These are phyloP conservation scores for Spencermartinsiella ligniputridi DNA, from an alignment of 1,139 yeast species.

Conservation along the genomic window DNA sequence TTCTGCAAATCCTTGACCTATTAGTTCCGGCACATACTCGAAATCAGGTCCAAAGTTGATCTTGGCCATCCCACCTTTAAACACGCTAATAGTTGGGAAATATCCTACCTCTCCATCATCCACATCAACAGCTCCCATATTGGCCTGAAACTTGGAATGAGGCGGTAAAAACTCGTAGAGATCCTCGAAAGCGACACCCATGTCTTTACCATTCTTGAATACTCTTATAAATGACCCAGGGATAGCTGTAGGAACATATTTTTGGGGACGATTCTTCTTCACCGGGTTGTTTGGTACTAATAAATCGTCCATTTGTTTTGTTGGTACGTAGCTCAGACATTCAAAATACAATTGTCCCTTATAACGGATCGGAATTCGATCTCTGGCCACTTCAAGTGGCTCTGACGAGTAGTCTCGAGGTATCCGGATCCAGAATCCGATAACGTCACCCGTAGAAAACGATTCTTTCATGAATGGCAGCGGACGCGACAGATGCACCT, in stretches of 20 bases:
- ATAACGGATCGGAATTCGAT: slow-evolving; percentile 83
- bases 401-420: slow-evolving; percentile 40
- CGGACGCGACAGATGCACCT: slow-evolving; percentile 71
- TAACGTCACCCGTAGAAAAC: slow-evolving; percentile 69
- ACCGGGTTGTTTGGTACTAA: slow-evolving; percentile 48
- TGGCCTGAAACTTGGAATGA: slow-evolving; percentile 38
- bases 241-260: slow-evolving; percentile 33
- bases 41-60: slow-evolving; percentile 70
- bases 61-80: slow-evolving; percentile 70
- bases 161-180: slow-evolving; percentile 80
- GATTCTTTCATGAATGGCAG: slow-evolving; percentile 48
- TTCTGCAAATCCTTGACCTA: slow-evolving; percentile 21
- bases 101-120: slow-evolving; percentile 89
- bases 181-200: slow-evolving; percentile 63
- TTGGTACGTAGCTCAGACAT: slow-evolving; percentile 75
- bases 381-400: slow-evolving; percentile 50
- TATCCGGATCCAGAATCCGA: slow-evolving; percentile 72
- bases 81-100: slow-evolving; percentile 85
- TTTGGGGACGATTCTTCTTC: slow-evolving; percentile 23
- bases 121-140: slow-evolving; percentile 18
- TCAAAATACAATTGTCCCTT: slow-evolving; percentile 78
- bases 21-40: slow-evolving; percentile 37
- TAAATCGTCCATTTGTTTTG: slow-evolving; percentile 71
- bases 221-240: slow-evolving; percentile 59
- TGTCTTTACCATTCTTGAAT: slow-evolving; percentile 68